These are phyloP conservation scores for Ensete ventricosum DNA, from an alignment of 176 grass and related monocot genomes.

Conservation along the genomic window DNA sequence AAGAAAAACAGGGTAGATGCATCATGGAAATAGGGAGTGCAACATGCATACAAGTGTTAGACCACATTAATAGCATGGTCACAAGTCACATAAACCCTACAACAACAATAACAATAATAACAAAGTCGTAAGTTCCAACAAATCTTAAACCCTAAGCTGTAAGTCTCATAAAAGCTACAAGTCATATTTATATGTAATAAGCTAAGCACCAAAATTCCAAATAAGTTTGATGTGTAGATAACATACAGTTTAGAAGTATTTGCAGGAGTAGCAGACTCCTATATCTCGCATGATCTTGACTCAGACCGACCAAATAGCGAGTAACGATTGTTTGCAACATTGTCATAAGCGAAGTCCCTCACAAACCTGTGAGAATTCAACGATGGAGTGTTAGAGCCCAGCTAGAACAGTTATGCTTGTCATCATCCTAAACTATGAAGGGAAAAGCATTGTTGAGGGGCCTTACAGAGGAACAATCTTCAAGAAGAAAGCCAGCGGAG, in stretches of 20 bases:
- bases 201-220: too few relatives aligned
- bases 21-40: too few relatives aligned
- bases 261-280: conserved; percentile 13
- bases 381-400: not conserved
- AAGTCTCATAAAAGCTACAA: too few relatives aligned
- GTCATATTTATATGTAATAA: too few relatives aligned
- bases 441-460: not conserved
- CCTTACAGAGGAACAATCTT: conserved; percentile 65
- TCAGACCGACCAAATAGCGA: conserved; percentile 56
- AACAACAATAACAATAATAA: too few relatives aligned
- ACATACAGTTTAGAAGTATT: too few relatives aligned
- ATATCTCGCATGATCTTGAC: conserved; percentile 72
- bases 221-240: too few relatives aligned
- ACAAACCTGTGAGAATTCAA: conserved; percentile 38
- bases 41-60: too few relatives aligned
- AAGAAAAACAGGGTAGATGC: too few relatives aligned
- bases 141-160: too few relatives aligned
- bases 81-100: too few relatives aligned
- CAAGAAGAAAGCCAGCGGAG: conserved; percentile 55
- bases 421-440: not conserved
- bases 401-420: not conserved
- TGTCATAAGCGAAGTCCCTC: conserved; percentile 83
- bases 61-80: too few relatives aligned
- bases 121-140: not conserved
- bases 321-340: conserved; percentile 70